Evolutionary conservation across 805 yeast genomes (phyloP).

Genomic region (Saturnispora zaruensis): DNA sequence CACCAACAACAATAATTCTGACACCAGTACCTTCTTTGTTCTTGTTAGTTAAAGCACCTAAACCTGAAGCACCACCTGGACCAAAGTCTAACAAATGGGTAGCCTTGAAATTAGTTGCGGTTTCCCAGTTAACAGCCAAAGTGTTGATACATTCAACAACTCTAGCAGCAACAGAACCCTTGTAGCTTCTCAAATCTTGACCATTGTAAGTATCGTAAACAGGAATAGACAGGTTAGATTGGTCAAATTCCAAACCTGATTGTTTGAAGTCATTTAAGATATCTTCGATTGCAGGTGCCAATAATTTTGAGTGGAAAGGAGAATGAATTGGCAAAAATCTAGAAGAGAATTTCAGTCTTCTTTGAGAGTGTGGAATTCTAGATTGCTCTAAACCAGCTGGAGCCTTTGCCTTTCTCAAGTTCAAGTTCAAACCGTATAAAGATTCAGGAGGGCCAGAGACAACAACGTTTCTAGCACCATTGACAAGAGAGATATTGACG

Average conservation of each 20-base stretch:
- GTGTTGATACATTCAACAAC: constrained; percentile 76
- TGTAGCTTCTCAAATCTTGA: constrained; percentile 52
- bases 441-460: constrained; percentile 98
- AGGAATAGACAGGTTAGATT: constrained; percentile 61
- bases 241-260: constrained; percentile 48
- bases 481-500: constrained; percentile 80
- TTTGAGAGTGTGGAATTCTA: constrained; percentile 85
- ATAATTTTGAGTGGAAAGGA: constrained; percentile 91
- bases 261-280: constrained; percentile 58
- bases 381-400: constrained; percentile 92
- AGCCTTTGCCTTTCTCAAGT: constrained; percentile 90
- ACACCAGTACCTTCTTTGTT: constrained; percentile 98
- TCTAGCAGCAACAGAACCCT: constrained; percentile 55
- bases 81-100: constrained; percentile 96
- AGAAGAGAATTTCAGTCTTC: constrained; percentile 88
- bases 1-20: constrained; percentile 89
- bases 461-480: constrained; percentile 93
- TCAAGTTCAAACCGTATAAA: constrained; percentile 85
- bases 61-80: constrained; percentile 97
- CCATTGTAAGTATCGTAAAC: constrained; percentile 90
- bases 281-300: constrained; percentile 59
- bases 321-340: constrained; percentile 92
- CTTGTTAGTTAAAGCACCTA: constrained; percentile 92
- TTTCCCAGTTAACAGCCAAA: constrained; percentile 92
- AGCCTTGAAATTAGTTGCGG: constrained; percentile 68